Conservation (phyloP, 2,329 filamentous ascomycete species). For the Talaromyces sp. region DNA sequence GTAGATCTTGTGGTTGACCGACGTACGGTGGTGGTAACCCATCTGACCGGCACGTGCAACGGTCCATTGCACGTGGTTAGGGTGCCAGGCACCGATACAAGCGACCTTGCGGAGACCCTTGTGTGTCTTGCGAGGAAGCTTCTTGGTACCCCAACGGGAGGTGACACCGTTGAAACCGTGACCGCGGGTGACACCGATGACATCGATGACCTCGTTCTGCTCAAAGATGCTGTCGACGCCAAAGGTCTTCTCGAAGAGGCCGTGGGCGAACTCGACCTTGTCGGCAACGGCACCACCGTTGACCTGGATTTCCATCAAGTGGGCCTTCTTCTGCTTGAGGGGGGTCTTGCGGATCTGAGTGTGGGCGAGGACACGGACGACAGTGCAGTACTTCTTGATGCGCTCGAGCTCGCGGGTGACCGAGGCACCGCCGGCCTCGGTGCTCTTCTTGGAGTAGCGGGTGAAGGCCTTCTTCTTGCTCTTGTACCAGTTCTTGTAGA, state of each 20-base stretch:
- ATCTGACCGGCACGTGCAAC: conserved; percentile 99
- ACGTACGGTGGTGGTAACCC: conserved; percentile 99
- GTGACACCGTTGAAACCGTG: conserved; percentile 98
- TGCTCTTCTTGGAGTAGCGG: conserved; percentile 99
- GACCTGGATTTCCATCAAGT: conserved; percentile 99
- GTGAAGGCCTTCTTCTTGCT: conserved; percentile 99
- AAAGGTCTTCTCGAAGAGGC: conserved; percentile 98
- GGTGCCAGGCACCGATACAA: conserved; percentile 99
- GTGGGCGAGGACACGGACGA: conserved; percentile 98
- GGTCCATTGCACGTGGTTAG: conserved; percentile 99
- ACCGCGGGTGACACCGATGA: conserved; percentile 99
- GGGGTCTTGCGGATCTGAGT: conserved; percentile 99
- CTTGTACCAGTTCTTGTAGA: conserved; percentile 99
- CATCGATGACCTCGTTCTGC: conserved; percentile 99
- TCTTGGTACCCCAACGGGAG: conserved; percentile 98
- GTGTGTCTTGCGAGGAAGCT: conserved; percentile 99
- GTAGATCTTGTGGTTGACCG: conserved; percentile 99
- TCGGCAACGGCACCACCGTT: conserved; percentile 94
- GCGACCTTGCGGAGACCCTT: conserved; percentile 99
- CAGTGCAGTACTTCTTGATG: conserved; percentile 99
- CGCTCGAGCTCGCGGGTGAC: conserved; percentile 97
- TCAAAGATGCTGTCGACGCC: conserved; percentile 92
- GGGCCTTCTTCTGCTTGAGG: conserved; percentile 99
- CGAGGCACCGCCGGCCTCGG: conserved; percentile 81
- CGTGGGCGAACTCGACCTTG: conserved; percentile 94